Evolutionary conservation across 139 green algal genomes (phyloP).

Genomic region (Chlamydomonas sp.): DNA sequence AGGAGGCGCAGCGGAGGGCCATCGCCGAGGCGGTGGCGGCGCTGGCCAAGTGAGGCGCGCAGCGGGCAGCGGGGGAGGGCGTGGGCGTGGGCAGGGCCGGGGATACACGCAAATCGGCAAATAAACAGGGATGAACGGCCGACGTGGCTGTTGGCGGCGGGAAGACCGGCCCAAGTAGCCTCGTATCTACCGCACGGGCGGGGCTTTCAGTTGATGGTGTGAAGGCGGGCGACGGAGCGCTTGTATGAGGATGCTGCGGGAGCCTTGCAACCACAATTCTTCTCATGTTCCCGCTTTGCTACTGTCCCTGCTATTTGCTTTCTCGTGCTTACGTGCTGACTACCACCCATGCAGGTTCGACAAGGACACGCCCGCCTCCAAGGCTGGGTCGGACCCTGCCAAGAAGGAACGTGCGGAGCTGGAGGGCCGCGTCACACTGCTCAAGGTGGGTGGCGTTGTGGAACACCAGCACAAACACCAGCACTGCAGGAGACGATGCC

Average conservation of each 20-base stretch:
- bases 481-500: conserved; percentile 17
- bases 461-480: background rate
- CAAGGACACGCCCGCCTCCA: conserved; percentile 5
- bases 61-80: background rate
- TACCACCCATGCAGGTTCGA: conserved; percentile 8
- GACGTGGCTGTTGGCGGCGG: no score
- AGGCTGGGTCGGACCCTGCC: background rate
- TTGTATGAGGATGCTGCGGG: no score
- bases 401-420: conserved; percentile 68
- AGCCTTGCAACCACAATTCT: no score
- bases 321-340: background rate
- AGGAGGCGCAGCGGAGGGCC: conserved; percentile 69
- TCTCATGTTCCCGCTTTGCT: no score
- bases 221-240: no score
- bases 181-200: no score
- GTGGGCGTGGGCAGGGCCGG: background rate
- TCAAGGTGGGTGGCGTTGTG: conserved; percentile 21
- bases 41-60: conserved; percentile 41
- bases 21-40: conserved; percentile 55
- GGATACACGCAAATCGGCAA: background rate
- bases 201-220: no score
- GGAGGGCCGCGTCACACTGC: conserved; percentile 64
- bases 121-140: no score
- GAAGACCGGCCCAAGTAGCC: no score
- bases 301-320: no score